Evolutionary conservation across 1,284 basidiomycete genomes (phyloP).

Genomic region (Grifola frondosa): DNA sequence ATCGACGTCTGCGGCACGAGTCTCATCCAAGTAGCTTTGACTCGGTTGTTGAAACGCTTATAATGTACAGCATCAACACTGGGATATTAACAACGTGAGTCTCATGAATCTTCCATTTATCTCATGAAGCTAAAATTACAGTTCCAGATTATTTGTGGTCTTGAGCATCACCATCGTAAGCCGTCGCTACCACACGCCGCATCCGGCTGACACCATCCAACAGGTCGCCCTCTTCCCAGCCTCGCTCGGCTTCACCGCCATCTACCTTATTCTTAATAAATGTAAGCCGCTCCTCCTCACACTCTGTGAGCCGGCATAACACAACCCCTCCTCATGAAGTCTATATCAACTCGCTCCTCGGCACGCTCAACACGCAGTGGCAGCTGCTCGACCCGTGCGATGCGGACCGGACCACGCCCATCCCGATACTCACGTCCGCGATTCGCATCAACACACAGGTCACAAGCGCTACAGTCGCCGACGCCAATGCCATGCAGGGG

Average conservation of each 20-base stretch:
- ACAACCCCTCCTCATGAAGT: not conserved
- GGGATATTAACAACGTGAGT: constrained; percentile 5
- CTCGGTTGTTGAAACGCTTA: constrained; percentile 3
- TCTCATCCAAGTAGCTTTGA: constrained; percentile 1
- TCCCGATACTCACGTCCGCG: too few relatives aligned
- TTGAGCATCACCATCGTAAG: constrained; percentile 1
- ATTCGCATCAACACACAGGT: too few relatives aligned
- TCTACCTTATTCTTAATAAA: constrained; percentile 4
- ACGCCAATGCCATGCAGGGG: too few relatives aligned
- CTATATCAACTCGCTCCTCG: constrained; percentile 6
- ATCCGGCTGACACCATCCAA: not conserved
- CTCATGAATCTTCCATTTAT: too few relatives aligned
- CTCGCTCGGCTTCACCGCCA: constrained; percentile 2
- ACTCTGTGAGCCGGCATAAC: not conserved
- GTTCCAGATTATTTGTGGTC: constrained; percentile 1
- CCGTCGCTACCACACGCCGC: not conserved
- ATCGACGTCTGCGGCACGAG: not conserved
- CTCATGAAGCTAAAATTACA: not conserved
- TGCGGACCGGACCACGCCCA: too few relatives aligned
- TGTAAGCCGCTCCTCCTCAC: not conserved
- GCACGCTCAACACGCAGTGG: constrained; percentile 3
- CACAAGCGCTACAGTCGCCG: too few relatives aligned
- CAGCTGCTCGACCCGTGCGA: too few relatives aligned
- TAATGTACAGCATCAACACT: constrained; percentile 7
- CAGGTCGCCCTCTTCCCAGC: constrained; percentile 1